Percentiles rank a stretch among this genome's conserved stretches.
phyloP scores from a whole-genome alignment of 148 eudicot species.

The Bassia scoparia region DNA sequence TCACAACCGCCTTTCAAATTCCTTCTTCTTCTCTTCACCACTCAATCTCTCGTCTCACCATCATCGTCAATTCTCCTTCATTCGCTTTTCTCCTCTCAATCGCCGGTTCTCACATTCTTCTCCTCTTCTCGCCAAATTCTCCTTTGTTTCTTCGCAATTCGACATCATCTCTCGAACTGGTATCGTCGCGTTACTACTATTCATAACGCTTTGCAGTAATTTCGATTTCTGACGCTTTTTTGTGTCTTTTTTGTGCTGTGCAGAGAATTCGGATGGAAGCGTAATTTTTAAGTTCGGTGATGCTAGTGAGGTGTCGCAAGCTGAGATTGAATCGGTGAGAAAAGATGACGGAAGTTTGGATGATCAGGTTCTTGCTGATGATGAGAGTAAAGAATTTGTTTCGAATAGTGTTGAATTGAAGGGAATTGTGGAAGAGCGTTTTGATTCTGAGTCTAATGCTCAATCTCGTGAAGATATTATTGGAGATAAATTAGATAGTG shows the following conservation, averaged over 20 bases:
- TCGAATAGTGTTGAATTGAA: neutral
- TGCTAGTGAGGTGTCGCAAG: slow-evolving; percentile 34
- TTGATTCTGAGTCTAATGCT: slow-evolving; percentile 5
- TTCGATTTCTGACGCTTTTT: slow-evolving; percentile 10
- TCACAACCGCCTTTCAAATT: slow-evolving; percentile 15
- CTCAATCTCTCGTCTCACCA: slow-evolving; percentile 13
- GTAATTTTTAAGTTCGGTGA: slow-evolving; percentile 72
- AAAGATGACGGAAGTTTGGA: neutral
- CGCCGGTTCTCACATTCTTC: slow-evolving; percentile 12
- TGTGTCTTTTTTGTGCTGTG: slow-evolving; percentile 15
- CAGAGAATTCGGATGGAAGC: slow-evolving; percentile 72
- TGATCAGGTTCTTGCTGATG: neutral
- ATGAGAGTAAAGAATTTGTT: neutral
- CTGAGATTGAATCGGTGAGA: too few species aligned
- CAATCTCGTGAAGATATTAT: slow-evolving; percentile 10
- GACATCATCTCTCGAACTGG: slow-evolving; percentile 34
- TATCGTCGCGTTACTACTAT: slow-evolving; percentile 12
- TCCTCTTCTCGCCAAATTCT: neutral
- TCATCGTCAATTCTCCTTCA: neutral
- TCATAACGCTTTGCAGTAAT: neutral
- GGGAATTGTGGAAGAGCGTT: neutral
- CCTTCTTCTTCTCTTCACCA: slow-evolving; percentile 7
- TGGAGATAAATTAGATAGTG: slow-evolving; percentile 9
- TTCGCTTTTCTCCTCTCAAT: slow-evolving; percentile 20
- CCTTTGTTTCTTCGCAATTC: slow-evolving; percentile 14